A percentile compares a stretch with the other conserved stretches of the same genome.
Evolutionary conservation across 2,329 filamentous ascomycete genomes (phyloP).

Genomic region (Apiospora sp.): DNA sequence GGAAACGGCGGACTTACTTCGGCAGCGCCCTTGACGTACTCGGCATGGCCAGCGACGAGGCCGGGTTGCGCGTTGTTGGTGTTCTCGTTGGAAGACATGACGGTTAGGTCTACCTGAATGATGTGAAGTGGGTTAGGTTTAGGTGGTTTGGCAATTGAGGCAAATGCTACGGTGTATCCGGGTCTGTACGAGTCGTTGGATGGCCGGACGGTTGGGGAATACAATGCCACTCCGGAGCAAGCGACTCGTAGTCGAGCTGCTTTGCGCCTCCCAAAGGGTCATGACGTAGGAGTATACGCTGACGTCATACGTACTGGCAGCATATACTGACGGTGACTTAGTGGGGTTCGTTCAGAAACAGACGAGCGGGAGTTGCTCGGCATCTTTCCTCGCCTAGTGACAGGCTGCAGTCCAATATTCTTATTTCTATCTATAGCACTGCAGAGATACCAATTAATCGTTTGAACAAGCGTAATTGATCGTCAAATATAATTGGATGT

Average conservation of each 20-base stretch:
- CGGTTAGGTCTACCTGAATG: conserved; percentile 26
- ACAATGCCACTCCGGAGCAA: neutral
- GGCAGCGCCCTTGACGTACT: conserved; percentile 73
- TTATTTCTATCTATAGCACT: neutral
- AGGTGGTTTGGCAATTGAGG: neutral
- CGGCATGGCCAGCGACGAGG: conserved; percentile 69
- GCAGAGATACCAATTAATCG: neutral
- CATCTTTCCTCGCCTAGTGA: neutral
- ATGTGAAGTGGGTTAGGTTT: neutral
- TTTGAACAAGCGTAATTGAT: neutral
- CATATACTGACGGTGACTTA: neutral
- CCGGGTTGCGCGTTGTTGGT: conserved; percentile 56
- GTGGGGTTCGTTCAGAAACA: neutral
- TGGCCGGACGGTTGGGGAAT: neutral
- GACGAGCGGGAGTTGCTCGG: neutral
- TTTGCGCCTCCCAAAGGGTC: neutral
- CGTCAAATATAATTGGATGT: neutral
- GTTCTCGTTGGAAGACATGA: conserved; percentile 45
- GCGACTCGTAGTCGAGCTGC: neutral
- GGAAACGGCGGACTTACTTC: conserved; percentile 55
- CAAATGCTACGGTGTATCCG: neutral
- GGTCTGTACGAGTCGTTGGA: conserved; percentile 2
- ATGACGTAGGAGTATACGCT: conserved; percentile 9
- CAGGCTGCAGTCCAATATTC: neutral
- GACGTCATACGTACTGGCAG: neutral